Base-by-base conservation (phyloP, 31 red algal species). In the Odonthalia washingtoniensis region DNA sequence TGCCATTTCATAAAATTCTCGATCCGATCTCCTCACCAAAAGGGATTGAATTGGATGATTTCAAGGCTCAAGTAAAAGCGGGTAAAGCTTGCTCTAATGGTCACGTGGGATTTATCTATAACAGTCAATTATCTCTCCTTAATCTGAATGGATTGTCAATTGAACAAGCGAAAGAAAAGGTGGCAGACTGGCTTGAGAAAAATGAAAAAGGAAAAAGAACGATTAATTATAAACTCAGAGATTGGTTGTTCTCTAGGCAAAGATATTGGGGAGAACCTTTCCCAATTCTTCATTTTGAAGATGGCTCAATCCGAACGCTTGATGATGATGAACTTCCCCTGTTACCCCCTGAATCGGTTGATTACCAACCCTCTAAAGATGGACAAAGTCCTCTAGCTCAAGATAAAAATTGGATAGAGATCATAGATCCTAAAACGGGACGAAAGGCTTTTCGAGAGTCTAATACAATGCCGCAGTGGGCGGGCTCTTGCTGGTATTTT, bases 201-300 rank as follows among this genome's bases (percentile, higher is more conserved):
- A 61, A 37, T n/a, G 41, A n/a, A 32, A 63, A 69, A 24, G 85
- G 90, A 34, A 81, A 35, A 35, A 62, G 36, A n/a, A 72, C 86
- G 73, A 69, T 86, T 0, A 90, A 97, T 67, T 97, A 94, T 87
- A 97, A 97, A 86, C 76, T 97, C 35, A 78, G 95, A 52, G 95
- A 97, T 40, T 97, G 95, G 95, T 72, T 97, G 66, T 97, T 97
- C 52, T 91, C 87, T 46, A 75, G 95, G 0, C 95, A 97, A 83
- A 91, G 95, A n/a, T 97, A 97, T 74, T 97, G 95, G 95, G 95
- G 95, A 67, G 95, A 97, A 61, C 95, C 95, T n/a, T 94, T 94
- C 73, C 95, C 95, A 17, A 97, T 97, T 70, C 75, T 97, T 33
- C 94, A 91, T 81, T 86, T 87, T 2, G 80, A 91, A 63, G 87